Evolutionary conservation across 2,329 filamentous ascomycete genomes (phyloP).

Genomic region (Zopfia rhizophila): DNA sequence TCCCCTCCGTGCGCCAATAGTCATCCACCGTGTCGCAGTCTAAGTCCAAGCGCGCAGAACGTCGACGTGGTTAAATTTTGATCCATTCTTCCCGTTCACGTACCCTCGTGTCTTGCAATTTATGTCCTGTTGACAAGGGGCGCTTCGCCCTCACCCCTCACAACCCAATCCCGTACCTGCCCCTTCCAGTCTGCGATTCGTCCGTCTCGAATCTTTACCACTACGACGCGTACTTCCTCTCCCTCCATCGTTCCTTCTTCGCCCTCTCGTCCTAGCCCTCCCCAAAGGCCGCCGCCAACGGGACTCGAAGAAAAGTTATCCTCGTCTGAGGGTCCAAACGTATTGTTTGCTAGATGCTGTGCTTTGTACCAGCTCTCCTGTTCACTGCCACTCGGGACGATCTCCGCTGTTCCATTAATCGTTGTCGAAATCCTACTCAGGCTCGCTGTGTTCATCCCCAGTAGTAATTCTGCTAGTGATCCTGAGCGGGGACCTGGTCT

Average conservation of each 20-base stretch:
- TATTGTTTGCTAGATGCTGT: conserved; percentile 91
- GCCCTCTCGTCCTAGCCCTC: conserved; percentile 55
- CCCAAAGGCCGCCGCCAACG: conserved; percentile 55
- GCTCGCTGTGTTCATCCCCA: conserved; percentile 90
- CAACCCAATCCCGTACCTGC: conserved; percentile 81
- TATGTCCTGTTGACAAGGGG: conserved; percentile 14
- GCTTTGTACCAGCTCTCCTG: conserved; percentile 87
- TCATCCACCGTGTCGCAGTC: no score
- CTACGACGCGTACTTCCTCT: conserved; percentile 85
- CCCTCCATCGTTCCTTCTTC: conserved; percentile 69
- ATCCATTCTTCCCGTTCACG: no score
- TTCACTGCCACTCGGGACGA: conserved; percentile 77
- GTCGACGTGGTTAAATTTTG: no score
- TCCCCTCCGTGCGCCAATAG: no score
- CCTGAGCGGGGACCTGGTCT: conserved; percentile 64
- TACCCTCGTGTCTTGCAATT: no score
- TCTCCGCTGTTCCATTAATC: conserved; percentile 85
- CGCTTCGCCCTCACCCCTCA: conserved; percentile 19
- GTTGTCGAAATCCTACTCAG: conserved; percentile 91
- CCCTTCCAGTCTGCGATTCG: conserved; percentile 96
- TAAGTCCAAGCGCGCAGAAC: no score
- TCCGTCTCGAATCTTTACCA: conserved; percentile 85
- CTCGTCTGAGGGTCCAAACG: conserved; percentile 67
- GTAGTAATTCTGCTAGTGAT: conserved; percentile 81
- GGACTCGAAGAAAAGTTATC: conserved; percentile 41